Evolutionary conservation across 305 asterid genomes (phyloP).

Genomic region (Solanum hybrid): DNA sequence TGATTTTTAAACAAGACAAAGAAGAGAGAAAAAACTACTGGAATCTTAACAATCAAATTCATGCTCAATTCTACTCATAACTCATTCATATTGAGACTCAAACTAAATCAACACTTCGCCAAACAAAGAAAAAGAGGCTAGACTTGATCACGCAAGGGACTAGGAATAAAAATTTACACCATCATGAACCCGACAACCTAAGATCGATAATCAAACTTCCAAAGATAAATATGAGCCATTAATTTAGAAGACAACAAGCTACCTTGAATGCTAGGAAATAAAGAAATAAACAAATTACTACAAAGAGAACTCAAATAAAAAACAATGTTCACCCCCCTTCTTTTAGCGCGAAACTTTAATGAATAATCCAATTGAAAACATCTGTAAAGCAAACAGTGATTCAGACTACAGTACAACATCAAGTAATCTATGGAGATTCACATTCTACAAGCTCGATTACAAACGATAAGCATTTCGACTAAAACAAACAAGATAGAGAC

Average conservation of each 20-base stretch:
- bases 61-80: too few species aligned
- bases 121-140: not conserved
- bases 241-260: not conserved
- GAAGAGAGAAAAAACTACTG: not conserved
- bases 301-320: not conserved
- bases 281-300: not conserved
- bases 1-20: not conserved
- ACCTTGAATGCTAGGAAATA: not conserved
- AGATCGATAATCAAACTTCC: not conserved
- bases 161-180: not conserved
- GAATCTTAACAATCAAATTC: too few species aligned
- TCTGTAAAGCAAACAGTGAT: too few species aligned
- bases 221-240: not conserved
- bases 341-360: not conserved
- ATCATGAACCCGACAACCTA: not conserved
- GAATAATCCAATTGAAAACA: not conserved
- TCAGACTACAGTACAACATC: too few species aligned
- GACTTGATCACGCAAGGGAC: not conserved
- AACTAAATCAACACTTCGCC: not conserved
- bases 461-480: not conserved
- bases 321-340: not conserved
- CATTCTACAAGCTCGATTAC: not conserved
- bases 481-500: too few species aligned
- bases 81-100: not conserved
- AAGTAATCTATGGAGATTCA: not conserved